phyloP scores from a whole-genome alignment of 2,329 filamentous ascomycete species.

The Colletotrichum siamense region DNA sequence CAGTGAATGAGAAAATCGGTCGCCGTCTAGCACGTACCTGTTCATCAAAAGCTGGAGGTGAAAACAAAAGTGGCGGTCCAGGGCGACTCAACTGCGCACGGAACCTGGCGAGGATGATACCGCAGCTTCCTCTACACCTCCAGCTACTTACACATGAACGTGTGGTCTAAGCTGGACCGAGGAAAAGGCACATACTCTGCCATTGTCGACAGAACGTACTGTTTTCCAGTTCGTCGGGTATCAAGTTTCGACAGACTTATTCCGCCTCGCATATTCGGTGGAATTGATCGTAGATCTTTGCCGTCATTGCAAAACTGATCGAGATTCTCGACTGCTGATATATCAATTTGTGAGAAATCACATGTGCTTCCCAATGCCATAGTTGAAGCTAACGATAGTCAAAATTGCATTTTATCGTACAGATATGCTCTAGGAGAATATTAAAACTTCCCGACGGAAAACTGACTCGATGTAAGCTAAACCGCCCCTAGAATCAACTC shows the following conservation, averaged over 20 bases:
- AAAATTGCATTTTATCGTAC: background rate
- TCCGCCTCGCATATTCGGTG: rapidly evolving
- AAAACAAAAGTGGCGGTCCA: no score
- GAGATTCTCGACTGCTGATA: background rate
- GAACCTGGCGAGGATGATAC: background rate
- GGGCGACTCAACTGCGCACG: no score
- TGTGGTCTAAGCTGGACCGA: background rate
- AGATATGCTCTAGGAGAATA: background rate
- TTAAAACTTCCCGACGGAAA: background rate
- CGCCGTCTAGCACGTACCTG: no score
- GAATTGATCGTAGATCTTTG: background rate
- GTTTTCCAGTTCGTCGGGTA: background rate
- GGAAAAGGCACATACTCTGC: background rate
- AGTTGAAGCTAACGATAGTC: background rate
- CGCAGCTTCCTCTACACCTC: background rate
- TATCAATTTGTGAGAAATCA: background rate
- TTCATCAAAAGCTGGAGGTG: no score
- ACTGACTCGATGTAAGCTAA: background rate
- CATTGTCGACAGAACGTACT: background rate
- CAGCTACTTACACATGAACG: background rate
- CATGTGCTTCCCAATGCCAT: background rate
- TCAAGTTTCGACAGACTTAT: background rate
- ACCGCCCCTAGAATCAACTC: rapidly evolving
- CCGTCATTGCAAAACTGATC: rapidly evolving
- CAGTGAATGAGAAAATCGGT: no score